phyloP scores from a whole-genome alignment of 805 yeast species.

The Candida sonorensis region DNA sequence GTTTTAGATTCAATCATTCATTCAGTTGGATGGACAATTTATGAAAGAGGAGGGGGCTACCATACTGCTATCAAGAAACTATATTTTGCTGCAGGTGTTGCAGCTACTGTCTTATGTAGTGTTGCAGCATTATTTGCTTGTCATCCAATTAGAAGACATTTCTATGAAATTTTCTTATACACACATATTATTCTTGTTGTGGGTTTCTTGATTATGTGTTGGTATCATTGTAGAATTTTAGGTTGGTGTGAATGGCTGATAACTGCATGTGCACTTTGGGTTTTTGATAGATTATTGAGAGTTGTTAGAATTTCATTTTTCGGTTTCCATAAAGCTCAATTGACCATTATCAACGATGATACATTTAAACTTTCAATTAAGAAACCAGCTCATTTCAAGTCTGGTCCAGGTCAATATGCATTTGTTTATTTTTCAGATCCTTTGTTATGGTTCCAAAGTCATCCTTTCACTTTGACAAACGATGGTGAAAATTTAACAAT shows the following conservation, averaged over 20 bases:
- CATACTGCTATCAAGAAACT: conserved; percentile 3
- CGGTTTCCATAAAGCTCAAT: conserved; percentile 18
- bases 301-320: conserved; percentile 20
- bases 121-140: conserved; percentile 42
- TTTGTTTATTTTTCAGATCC: conserved; percentile 50
- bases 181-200: conserved; percentile 52
- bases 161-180: conserved; percentile 55
- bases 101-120: conserved; percentile 36
- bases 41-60: conserved; percentile 6
- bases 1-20: conserved; percentile 34
- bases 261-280: conserved; percentile 41
- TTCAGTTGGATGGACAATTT: conserved; percentile 14
- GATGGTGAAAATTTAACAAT: conserved; percentile 30
- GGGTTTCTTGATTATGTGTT: conserved; percentile 45
- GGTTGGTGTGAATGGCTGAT: conserved; percentile 30
- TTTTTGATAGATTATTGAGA: conserved; percentile 44
- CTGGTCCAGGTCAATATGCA: conserved; percentile 49
- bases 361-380: conserved; percentile 41
- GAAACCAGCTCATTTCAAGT: conserved; percentile 42
- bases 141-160: conserved; percentile 40
- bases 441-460: conserved; percentile 58
- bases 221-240: conserved; percentile 44
- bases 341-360: conserved; percentile 19
- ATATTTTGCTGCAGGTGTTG: conserved; percentile 27
- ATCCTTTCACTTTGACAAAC: conserved; percentile 57